Percentiles rank a stretch among this genome's conserved stretches.
These are phyloP conservation scores for Volutella citrinella DNA, from an alignment of 2,329 filamentous ascomycete genomes.

Conservation along the genomic window DNA sequence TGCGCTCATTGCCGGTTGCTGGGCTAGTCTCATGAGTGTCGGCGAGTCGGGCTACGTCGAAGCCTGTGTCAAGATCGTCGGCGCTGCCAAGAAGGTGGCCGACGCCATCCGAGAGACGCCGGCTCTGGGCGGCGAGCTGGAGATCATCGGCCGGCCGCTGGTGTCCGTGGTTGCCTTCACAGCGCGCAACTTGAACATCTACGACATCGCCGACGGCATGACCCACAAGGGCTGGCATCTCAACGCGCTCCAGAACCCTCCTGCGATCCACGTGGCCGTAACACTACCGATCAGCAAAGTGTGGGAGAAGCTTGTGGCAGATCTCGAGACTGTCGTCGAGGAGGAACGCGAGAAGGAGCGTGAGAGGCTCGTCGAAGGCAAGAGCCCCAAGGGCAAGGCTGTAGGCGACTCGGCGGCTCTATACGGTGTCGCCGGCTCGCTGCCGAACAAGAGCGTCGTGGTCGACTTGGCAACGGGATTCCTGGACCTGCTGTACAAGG, in stretches of 20 bases:
- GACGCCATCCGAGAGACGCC: constrained; percentile 69
- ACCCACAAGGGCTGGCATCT: constrained; percentile 85
- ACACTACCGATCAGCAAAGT: constrained; percentile 82
- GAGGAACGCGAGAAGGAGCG: constrained; percentile 79
- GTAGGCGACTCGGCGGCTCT: constrained; percentile 80
- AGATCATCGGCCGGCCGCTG: constrained; percentile 78
- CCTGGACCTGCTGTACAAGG: constrained; percentile 89
- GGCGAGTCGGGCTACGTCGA: constrained; percentile 87
- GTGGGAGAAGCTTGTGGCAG: constrained; percentile 73
- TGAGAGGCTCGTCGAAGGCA: constrained; percentile 67
- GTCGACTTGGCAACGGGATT: constrained; percentile 88
- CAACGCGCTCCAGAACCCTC: constrained; percentile 87
- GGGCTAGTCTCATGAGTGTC: constrained; percentile 85
- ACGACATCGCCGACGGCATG: constrained; percentile 92
- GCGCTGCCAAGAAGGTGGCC: constrained; percentile 78
- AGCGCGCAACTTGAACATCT: constrained; percentile 81
- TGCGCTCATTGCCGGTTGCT: constrained; percentile 92
- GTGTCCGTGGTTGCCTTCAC: constrained; percentile 90
- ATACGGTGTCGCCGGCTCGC: constrained; percentile 90
- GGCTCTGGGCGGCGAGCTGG: constrained; percentile 67
- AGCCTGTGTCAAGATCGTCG: constrained; percentile 84
- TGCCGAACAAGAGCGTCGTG: constrained; percentile 95
- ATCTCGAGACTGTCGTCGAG: constrained; percentile 65
- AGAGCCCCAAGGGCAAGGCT: constrained; percentile 61
- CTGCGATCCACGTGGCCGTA: constrained; percentile 91